A percentile compares a stretch with the other conserved stretches of the same genome.
These are phyloP conservation scores for Citrullus mucosospermus DNA, from an alignment of 306 rosid species.

Conservation along the genomic window DNA sequence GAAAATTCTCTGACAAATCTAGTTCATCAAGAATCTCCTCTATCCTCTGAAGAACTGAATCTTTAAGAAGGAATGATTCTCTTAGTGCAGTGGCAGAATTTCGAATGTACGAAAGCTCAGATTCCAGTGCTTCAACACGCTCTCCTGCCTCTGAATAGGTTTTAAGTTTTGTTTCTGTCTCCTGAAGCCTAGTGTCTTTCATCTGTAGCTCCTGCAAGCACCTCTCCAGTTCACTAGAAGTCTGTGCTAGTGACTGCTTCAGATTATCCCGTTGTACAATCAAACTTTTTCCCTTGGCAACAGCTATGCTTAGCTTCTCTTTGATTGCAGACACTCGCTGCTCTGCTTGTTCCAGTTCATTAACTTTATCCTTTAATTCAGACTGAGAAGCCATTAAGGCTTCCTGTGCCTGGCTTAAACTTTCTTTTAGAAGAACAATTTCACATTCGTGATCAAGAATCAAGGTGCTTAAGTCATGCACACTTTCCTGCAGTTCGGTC, in stretches of 20 bases:
- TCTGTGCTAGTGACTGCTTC: slow-evolving; percentile 67
- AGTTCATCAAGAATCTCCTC: slow-evolving; percentile 93
- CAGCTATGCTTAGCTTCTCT: slow-evolving; percentile 95
- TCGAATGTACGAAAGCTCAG: slow-evolving; percentile 96
- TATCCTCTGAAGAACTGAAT: slow-evolving; percentile 92
- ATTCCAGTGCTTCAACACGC: slow-evolving; percentile 88
- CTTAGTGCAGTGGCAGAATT: slow-evolving; percentile 90
- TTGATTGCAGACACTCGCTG: slow-evolving; percentile 70
- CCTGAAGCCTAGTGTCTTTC: slow-evolving; percentile 60
- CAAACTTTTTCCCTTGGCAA: slow-evolving; percentile 91
- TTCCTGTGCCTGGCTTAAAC: slow-evolving; percentile 55
- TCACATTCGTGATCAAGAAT: slow-evolving; percentile 59
- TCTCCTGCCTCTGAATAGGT: slow-evolving; percentile 87
- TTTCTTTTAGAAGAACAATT: slow-evolving; percentile 58
- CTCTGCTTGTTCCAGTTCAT: slow-evolving; percentile 73
- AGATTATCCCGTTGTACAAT: slow-evolving; percentile 86
- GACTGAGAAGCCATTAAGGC: slow-evolving; percentile 38
- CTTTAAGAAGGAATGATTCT: slow-evolving; percentile 96
- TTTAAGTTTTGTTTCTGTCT: slow-evolving; percentile 69
- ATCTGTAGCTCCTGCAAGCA: slow-evolving; percentile 67
- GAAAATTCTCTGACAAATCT: slow-evolving; percentile 96
- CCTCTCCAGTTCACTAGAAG: slow-evolving; percentile 70
- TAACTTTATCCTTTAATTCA: slow-evolving; percentile 42
- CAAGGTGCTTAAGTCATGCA: slow-evolving; percentile 29
- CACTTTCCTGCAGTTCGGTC: slow-evolving; percentile 45